Conservation (phyloP, 768 basidiomycete genomes). For the Calocybe indica region DNA sequence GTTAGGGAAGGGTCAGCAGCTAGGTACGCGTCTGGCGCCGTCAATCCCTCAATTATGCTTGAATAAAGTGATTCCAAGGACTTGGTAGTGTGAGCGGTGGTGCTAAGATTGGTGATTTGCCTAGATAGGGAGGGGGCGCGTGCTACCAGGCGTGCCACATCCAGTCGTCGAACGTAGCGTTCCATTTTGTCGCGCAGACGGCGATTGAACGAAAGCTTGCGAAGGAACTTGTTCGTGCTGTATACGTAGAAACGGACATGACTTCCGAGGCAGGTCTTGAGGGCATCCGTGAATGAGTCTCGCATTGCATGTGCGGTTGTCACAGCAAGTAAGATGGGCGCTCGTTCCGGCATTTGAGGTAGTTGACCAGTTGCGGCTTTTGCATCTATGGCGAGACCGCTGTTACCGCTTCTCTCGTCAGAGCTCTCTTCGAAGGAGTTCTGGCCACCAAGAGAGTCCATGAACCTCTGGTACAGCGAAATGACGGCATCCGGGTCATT, state of each 20-base stretch:
- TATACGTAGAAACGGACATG: conserved; percentile 27
- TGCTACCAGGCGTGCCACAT: conserved; percentile 44
- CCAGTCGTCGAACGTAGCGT: conserved; percentile 41
- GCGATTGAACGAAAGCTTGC: conserved; percentile 25
- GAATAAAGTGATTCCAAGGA: conserved; percentile 46
- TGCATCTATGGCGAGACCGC: conserved; percentile 12
- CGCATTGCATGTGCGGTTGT: conserved; percentile 58
- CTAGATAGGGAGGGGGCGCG: conserved; percentile 42
- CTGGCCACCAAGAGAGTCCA: conserved; percentile 16
- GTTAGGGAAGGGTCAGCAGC: conserved; percentile 33
- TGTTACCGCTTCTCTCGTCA: conserved; percentile 3
- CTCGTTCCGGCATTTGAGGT: conserved; percentile 22
- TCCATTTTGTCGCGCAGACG: conserved; percentile 34
- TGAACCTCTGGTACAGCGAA: conserved; percentile 36
- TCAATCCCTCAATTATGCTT: conserved; percentile 30
- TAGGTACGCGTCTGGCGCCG: conserved; percentile 47
- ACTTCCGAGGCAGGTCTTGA: conserved; percentile 35
- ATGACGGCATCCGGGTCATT: conserved; percentile 37
- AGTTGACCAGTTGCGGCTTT: conserved; percentile 10
- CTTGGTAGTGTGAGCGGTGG: conserved; percentile 27
- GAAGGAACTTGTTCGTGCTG: conserved; percentile 33
- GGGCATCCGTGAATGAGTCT: conserved; percentile 51
- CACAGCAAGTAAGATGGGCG: conserved; percentile 41
- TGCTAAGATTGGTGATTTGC: conserved; percentile 42
- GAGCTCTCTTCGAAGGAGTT: conserved; percentile 15